These are phyloP conservation scores for Wickerhamiella bombiphila DNA, from an alignment of 805 yeast species.

Conservation along the genomic window DNA sequence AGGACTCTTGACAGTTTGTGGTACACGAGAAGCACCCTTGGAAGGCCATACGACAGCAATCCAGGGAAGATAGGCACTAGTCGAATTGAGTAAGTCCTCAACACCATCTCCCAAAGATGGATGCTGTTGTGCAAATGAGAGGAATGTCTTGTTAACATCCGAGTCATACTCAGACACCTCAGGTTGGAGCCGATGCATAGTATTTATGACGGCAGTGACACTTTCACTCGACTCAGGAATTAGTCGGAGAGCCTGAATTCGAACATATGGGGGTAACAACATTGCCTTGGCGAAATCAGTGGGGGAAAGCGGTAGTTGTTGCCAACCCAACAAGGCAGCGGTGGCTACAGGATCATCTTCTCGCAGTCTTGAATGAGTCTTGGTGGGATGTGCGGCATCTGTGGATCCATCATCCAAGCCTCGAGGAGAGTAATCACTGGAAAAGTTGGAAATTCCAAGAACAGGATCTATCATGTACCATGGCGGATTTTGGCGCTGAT, in stretches of 20 bases:
- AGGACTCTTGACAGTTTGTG: slow-evolving; percentile 1
- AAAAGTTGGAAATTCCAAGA: too few species aligned
- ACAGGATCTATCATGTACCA: slow-evolving; percentile 1
- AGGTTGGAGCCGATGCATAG: slow-evolving; percentile 2
- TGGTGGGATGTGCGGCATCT: neutral
- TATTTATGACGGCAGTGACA: neutral
- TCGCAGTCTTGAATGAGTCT: too few species aligned
- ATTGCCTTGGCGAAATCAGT: neutral
- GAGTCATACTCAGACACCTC: slow-evolving; percentile 1
- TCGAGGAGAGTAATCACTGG: too few species aligned
- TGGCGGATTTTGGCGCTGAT: slow-evolving; percentile 6
- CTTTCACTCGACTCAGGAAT: slow-evolving; percentile 1
- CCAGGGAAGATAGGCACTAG: slow-evolving; percentile 1
- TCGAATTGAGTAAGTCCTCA: neutral
- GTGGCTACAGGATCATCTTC: neutral
- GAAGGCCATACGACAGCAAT: slow-evolving; percentile 1
- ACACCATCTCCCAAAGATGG: neutral
- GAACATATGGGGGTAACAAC: neutral
- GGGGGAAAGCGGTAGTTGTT: neutral
- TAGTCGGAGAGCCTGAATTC: neutral
- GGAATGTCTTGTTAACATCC: slow-evolving; percentile 1
- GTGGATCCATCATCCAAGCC: too few species aligned
- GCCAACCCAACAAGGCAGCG: neutral
- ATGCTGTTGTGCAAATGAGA: neutral
- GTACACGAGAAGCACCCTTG: neutral